Conservation (phyloP, 1,139 yeast genomes). For the Entelexis sorbosivorans region DNA sequence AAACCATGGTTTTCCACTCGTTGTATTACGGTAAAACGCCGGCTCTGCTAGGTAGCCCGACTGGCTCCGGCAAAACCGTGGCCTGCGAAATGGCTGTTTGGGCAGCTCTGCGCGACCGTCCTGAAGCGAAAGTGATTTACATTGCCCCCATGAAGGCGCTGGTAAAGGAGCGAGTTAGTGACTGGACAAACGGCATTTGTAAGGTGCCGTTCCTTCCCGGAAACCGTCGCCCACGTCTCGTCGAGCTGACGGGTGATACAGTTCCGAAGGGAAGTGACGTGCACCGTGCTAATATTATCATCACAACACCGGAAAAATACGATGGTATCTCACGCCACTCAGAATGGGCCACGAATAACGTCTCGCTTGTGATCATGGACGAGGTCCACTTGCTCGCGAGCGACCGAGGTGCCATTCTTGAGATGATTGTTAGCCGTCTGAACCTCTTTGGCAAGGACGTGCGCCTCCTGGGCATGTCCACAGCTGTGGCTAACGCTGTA, state of each 20-base stretch:
- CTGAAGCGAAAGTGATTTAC: constrained; percentile 77
- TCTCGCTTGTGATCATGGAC: constrained; percentile 91
- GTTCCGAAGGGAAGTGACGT: constrained; percentile 81
- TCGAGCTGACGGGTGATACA: constrained; percentile 94
- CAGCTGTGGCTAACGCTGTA: constrained; percentile 94
- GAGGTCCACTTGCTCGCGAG: constrained; percentile 94
- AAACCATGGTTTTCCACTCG: constrained; percentile 90
- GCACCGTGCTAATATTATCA: constrained; percentile 79
- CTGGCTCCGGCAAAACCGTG: constrained; percentile 96
- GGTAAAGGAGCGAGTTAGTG: constrained; percentile 92
- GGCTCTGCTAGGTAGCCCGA: constrained; percentile 93
- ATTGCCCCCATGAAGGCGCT: constrained; percentile 99
- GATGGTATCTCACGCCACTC: constrained; percentile 84
- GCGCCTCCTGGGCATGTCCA: constrained; percentile 83
- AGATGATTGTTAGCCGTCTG: constrained; percentile 98
- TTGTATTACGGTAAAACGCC: constrained; percentile 68
- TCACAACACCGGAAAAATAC: constrained; percentile 96
- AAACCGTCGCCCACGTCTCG: constrained; percentile 38
- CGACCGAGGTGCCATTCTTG: constrained; percentile 95
- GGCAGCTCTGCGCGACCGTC: constrained; percentile 79
- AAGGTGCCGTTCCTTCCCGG: constrained; percentile 38
- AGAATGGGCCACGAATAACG: constrained; percentile 91
- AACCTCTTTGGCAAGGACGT: constrained; percentile 53
- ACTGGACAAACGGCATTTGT: constrained; percentile 65
- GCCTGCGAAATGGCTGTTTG: constrained; percentile 96